phyloP scores from a whole-genome alignment of 2,329 filamentous ascomycete genomes.

The Helotiales sp. region DNA sequence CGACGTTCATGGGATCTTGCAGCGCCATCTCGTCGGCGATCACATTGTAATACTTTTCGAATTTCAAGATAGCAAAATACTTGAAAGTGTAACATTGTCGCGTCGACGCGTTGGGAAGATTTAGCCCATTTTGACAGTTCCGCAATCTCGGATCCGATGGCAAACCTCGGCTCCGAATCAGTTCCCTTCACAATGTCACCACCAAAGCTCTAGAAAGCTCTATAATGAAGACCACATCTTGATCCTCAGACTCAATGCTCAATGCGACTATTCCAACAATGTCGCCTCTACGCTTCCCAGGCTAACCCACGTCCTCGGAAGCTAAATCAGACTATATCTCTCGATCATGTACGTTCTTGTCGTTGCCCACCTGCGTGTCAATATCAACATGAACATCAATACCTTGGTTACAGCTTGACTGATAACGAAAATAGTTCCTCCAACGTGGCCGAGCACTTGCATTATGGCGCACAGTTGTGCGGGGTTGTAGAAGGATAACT shows the following conservation, averaged over 20 bases:
- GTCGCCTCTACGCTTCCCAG: constrained; percentile 19
- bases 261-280: constrained; percentile 19
- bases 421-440: constrained; percentile 47
- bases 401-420: neutral
- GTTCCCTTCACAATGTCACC: neutral
- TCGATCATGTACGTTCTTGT: constrained; percentile 54
- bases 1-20: constrained; percentile 43
- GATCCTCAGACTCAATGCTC: constrained; percentile 18
- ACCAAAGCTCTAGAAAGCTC: neutral
- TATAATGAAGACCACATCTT: neutral
- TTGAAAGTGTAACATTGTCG: neutral
- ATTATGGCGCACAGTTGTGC: constrained; percentile 58
- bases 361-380: neutral
- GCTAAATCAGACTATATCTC: constrained; percentile 48
- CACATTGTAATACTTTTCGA: neutral
- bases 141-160: no score
- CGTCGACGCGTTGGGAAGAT: neutral
- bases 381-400: neutral
- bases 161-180: neutral
- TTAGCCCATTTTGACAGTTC: no score
- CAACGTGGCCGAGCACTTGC: constrained; percentile 55
- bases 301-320: constrained; percentile 30
- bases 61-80: neutral
- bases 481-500: constrained; percentile 51
- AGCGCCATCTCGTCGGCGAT: neutral